A percentile compares a stretch with the other conserved stretches of the same genome.
Conservation (phyloP, 2,329 filamentous ascomycete genomes). For the Colletotrichum camelliae region DNA sequence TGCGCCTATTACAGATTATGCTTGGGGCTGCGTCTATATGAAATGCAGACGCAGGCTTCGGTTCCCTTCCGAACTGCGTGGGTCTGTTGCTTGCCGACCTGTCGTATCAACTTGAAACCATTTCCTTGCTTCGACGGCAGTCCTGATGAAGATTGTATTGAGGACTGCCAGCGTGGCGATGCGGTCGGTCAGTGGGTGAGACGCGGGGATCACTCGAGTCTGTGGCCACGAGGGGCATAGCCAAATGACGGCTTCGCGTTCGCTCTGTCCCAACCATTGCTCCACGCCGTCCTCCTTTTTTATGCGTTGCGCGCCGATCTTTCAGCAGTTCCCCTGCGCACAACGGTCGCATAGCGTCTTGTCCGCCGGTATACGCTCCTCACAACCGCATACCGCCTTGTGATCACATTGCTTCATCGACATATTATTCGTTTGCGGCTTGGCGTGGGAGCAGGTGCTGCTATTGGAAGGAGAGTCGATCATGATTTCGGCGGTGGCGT, state of each 20-base stretch:
- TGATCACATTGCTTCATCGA: conserved; percentile 26
- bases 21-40: not conserved
- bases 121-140: not conserved
- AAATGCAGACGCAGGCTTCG: not conserved
- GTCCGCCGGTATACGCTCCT: conserved; percentile 19
- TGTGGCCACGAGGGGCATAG: not conserved
- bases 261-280: not conserved
- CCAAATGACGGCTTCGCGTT: not conserved
- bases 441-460: not conserved
- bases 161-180: not conserved
- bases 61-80: not conserved
- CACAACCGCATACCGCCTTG: conserved; percentile 21
- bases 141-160: not conserved
- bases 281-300: not conserved
- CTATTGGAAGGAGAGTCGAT: not conserved
- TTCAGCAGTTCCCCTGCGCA: conserved; percentile 14
- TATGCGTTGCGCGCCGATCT: not conserved
- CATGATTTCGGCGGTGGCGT: not conserved
- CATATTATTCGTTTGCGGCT: conserved; percentile 14
- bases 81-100: not conserved
- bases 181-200: not conserved
- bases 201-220: not conserved
- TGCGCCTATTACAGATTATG: conserved; percentile 1
- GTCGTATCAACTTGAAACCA: conserved; percentile 1
- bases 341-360: conserved; percentile 23